A percentile compares a stretch with the other conserved stretches of the same genome.
Evolutionary conservation across 2,329 filamentous ascomycete species (phyloP).

Genomic region (Lasiodiplodia theobromae): DNA sequence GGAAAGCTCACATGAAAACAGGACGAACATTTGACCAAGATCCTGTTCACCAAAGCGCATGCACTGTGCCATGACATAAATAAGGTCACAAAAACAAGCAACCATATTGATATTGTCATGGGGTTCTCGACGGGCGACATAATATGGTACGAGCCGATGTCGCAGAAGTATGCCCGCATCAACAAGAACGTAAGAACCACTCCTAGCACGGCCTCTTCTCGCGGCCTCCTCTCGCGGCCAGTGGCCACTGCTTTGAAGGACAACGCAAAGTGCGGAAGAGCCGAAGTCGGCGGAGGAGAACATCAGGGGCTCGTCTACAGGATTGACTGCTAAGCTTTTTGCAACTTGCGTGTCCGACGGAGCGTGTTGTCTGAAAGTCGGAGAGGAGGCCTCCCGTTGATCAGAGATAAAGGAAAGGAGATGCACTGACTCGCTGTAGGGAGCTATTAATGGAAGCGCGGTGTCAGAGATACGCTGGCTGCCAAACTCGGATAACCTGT

Average conservation of each 20-base stretch:
- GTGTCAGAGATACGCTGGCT: conserved; percentile 92
- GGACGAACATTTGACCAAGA: conserved; percentile 92
- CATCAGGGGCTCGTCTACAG: not conserved
- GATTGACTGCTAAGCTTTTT: not conserved
- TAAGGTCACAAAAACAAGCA: conserved; percentile 75
- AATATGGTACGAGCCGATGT: conserved; percentile 98
- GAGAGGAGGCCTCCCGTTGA: conserved; percentile 1
- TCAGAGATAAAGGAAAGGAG: conserved; percentile 2
- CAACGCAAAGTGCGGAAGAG: not conserved
- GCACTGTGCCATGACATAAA: conserved; percentile 96
- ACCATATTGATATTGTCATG: conserved; percentile 90
- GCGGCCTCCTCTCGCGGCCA: conserved; percentile 3
- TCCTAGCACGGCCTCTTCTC: not conserved
- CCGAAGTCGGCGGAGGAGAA: conserved; percentile 6
- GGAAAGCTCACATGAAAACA: conserved; percentile 44
- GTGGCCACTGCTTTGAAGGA: not conserved
- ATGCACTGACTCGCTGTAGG: conserved; percentile 56
- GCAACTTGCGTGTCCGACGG: not conserved
- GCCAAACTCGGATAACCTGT: conserved; percentile 90
- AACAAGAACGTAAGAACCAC: conserved; percentile 83
- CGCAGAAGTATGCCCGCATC: conserved; percentile 91
- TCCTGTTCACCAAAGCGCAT: conserved; percentile 95
- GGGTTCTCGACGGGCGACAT: conserved; percentile 97
- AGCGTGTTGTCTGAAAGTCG: conserved; percentile 1
- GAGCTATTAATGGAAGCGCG: conserved; percentile 83